Conservation (phyloP, 768 basidiomycete genomes). For the Crassisporium funariophilum region DNA sequence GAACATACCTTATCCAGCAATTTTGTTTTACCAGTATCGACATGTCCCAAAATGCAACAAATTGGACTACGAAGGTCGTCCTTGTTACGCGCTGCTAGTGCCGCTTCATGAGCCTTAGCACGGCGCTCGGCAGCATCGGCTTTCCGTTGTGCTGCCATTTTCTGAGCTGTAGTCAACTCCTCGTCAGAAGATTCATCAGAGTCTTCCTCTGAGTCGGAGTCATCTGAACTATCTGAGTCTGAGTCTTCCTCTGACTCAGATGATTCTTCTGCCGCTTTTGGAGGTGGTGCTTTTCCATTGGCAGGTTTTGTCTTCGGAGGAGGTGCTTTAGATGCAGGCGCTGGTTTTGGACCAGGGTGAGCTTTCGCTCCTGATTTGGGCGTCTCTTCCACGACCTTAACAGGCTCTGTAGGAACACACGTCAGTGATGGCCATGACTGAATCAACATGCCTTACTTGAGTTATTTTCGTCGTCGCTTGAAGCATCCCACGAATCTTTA, state of each 20-base stretch:
- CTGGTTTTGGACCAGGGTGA: background rate
- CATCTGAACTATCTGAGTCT: conserved; percentile 42
- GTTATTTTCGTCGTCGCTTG: conserved; percentile 46
- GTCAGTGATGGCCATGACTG: background rate
- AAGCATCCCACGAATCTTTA: conserved; percentile 54
- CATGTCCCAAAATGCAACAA: conserved; percentile 98
- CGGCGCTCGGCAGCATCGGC: conserved; percentile 82
- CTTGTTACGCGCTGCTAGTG: conserved; percentile 82
- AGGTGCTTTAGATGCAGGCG: conserved; percentile 27
- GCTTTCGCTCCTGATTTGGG: conserved; percentile 12
- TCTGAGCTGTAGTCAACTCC: conserved; percentile 68
- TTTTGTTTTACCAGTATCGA: conserved; percentile 99
- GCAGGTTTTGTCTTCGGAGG: conserved; percentile 26
- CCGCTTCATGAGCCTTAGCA: conserved; percentile 79
- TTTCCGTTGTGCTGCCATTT: conserved; percentile 69
- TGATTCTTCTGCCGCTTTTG: conserved; percentile 35
- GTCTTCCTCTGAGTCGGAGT: conserved; percentile 51
- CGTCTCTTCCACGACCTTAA: background rate
- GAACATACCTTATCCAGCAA: conserved; percentile 85
- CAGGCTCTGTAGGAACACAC: background rate
- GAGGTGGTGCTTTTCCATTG: conserved; percentile 22
- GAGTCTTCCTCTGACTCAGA: conserved; percentile 42
- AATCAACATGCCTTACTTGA: background rate
- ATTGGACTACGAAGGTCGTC: conserved; percentile 95
- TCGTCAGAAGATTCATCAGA: conserved; percentile 60